phyloP scores from a whole-genome alignment of 164 flowering plant species.

The Magnolia officinalis region DNA sequence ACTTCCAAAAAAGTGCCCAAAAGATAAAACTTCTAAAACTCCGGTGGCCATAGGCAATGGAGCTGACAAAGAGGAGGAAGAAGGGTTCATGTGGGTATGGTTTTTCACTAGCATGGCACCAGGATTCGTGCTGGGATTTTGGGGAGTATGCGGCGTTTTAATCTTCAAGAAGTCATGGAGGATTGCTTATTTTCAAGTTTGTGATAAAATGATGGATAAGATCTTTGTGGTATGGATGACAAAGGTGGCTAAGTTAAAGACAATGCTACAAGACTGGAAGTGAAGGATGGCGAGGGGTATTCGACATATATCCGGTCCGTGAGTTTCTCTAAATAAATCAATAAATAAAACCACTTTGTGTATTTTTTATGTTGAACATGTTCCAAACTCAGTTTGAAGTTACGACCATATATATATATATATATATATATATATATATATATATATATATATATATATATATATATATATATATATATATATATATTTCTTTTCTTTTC shows the following conservation, averaged over 20 bases:
- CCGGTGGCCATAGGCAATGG: no score
- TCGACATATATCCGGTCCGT: no score
- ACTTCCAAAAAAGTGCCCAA: background rate
- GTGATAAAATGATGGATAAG: background rate
- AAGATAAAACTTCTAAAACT: background rate
- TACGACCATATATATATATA: no score
- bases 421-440: no score
- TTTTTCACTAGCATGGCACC: slow-evolving; percentile 9
- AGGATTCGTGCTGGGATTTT: slow-evolving; percentile 18
- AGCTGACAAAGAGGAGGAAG: background rate
- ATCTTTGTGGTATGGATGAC: background rate
- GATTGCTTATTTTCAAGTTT: slow-evolving; percentile 3
- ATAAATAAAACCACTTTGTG: no score
- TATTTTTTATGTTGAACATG: no score
- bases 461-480: no score
- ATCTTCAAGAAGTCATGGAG: slow-evolving; percentile 13
- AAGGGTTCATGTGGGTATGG: background rate
- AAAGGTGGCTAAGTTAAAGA: background rate
- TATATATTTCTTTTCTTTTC: no score
- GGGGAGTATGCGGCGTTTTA: slow-evolving; percentile 3
- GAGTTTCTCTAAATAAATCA: no score
- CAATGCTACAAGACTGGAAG: background rate
- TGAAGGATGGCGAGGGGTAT: background rate
- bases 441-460: no score
- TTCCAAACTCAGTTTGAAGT: no score